Base-by-base conservation (phyloP, 306 rosid genomes). In the Cucurbita moschata region DNA sequence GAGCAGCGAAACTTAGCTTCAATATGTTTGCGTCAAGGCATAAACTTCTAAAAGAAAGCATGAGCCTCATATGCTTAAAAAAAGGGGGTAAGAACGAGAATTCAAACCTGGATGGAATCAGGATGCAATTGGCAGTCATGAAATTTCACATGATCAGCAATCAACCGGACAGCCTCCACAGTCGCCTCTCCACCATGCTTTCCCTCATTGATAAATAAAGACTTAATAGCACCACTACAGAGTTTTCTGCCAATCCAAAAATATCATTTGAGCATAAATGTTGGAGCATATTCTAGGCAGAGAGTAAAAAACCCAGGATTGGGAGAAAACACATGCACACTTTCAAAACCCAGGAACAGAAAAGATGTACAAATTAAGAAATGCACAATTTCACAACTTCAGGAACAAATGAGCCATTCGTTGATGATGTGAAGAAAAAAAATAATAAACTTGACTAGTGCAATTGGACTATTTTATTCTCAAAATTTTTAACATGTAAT, bases 131-230 rank as follows among this genome's bases (percentile, higher is more conserved):
- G 96, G 74, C 97, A 94, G 76, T 87, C 83, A 67, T 86, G 79
- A 80, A 78, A 96, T 86, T 94, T 91, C 70, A 91, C 96, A 59
- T 68, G 81, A 79, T 83, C 77, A 69, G 99, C 90, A 87, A 94
- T 88, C 89, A 91, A 83, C 63, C 90, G 87, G 75, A 94, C 97
- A 81, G 96, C 92, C 84, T 88, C 97, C 79, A 84, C 81, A 14
- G 97, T 94, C 61, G 81, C 90, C 83, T 85, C 99, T 67, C 99
- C 96, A 23, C 96, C 90, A 70, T 91, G 99, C 71, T 91, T 91
- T 72, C 97, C 96, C 87, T 85, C 99, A 9, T 85, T 89, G 75
- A 83, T 84, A 78, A 89, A 89, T 75, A 91, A 86, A 47, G 92
- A 91, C 80, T 86, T 85, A 66, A 89, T 79, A 42, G 96, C 73